Conservation (phyloP, 2,329 filamentous ascomycete genomes). For the Triangularia setosa region DNA sequence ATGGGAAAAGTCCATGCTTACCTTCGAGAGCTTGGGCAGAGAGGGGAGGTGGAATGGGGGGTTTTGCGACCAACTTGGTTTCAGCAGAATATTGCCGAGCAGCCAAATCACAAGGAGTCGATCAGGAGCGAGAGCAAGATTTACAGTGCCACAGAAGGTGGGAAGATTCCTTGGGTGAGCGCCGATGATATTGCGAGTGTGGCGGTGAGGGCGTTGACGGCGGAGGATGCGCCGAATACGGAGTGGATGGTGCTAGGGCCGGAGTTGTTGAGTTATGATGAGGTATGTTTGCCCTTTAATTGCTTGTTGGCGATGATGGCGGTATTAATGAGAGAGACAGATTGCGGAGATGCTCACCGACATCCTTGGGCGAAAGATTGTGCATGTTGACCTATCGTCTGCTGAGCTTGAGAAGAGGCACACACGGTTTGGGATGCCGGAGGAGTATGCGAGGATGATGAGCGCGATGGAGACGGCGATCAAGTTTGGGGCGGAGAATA, state of each 20-base stretch:
- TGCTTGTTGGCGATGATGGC: background rate
- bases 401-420: constrained; percentile 28
- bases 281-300: constrained; percentile 25
- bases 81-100: constrained; percentile 43
- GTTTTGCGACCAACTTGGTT: constrained; percentile 48
- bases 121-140: constrained; percentile 40
- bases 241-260: constrained; percentile 38
- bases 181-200: constrained; percentile 45
- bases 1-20: constrained; percentile 38
- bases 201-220: constrained; percentile 38
- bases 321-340: constrained; percentile 18
- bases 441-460: constrained; percentile 33
- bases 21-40: constrained; percentile 34
- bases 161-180: constrained; percentile 45
- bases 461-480: constrained; percentile 33
- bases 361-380: constrained; percentile 32
- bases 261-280: constrained; percentile 34
- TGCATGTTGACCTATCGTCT: constrained; percentile 33
- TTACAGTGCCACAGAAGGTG: constrained; percentile 41
- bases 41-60: constrained; percentile 38
- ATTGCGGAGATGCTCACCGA: constrained; percentile 34
- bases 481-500: constrained; percentile 34
- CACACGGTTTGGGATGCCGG: constrained; percentile 28
- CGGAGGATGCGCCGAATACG: constrained; percentile 37
- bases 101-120: constrained; percentile 22